phyloP scores from a whole-genome alignment of 2,329 filamentous ascomycete genomes.

The Alternaria gaisen region DNA sequence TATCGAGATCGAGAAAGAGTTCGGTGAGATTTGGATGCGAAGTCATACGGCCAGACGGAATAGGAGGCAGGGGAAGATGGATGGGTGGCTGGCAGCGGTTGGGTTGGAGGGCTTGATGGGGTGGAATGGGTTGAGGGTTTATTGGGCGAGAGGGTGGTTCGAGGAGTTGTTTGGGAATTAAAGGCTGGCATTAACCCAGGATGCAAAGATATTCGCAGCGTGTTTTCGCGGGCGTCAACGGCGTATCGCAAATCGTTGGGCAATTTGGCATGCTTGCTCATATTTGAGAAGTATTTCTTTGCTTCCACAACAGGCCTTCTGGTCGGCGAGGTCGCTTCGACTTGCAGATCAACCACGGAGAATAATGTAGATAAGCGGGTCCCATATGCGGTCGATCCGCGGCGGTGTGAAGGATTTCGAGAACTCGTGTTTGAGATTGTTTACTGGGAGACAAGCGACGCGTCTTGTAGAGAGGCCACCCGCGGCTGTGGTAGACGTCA shows the following conservation, averaged over 20 bases:
- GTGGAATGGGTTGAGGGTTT: not conserved
- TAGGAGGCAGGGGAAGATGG: not conserved
- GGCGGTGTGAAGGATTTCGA: not conserved
- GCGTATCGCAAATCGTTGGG: not conserved
- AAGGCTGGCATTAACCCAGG: not conserved
- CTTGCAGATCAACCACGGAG: slow-evolving; percentile 1
- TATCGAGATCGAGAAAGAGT: not conserved
- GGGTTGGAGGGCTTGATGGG: not conserved
- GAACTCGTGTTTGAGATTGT: not conserved
- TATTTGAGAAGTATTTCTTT: slow-evolving; percentile 6
- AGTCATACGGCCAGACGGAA: not conserved
- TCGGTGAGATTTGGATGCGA: not conserved
- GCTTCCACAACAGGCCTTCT: slow-evolving; percentile 3
- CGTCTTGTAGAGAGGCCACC: not conserved
- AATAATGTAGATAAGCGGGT: slow-evolving; percentile 3
- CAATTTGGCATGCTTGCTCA: slow-evolving; percentile 3
- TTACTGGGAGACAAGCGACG: not conserved
- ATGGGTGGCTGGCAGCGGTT: not conserved
- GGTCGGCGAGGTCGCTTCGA: slow-evolving; percentile 18
- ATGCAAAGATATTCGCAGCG: not conserved
- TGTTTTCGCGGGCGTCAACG: not conserved
- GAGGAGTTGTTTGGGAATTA: not conserved
- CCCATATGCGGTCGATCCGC: not conserved
- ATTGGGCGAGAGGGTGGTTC: not conserved
- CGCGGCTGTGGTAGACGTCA: not conserved